Evolutionary conservation across 805 yeast genomes (phyloP).

Genomic region (Osmozyma mogii): DNA sequence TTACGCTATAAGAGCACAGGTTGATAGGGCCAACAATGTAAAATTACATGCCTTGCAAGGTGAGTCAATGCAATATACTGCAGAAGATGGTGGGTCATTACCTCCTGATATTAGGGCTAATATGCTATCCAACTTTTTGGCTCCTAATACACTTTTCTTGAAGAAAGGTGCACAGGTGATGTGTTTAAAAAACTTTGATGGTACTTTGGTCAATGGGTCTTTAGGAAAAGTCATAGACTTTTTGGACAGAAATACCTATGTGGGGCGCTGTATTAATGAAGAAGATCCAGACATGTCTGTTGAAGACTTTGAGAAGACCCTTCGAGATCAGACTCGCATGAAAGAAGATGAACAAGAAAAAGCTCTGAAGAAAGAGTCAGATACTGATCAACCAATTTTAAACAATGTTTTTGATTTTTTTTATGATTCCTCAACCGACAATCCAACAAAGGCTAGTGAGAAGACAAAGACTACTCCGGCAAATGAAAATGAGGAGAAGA

Average conservation of each 20-base stretch:
- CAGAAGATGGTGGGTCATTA: constrained; percentile 24
- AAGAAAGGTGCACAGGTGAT: constrained; percentile 91
- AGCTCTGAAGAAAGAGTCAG: not conserved
- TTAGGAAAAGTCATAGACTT: constrained; percentile 69
- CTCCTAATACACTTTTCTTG: constrained; percentile 23
- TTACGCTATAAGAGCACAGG: constrained; percentile 81
- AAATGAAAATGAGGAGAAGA: constrained; percentile 4
- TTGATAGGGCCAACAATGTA: constrained; percentile 60
- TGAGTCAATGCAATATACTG: constrained; percentile 31
- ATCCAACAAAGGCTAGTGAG: not conserved
- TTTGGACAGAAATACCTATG: constrained; percentile 10
- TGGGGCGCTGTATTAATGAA: no score
- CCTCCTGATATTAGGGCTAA: constrained; percentile 5
- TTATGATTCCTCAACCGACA: constrained; percentile 1
- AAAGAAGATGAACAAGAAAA: constrained; percentile 9
- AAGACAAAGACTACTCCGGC: not conserved
- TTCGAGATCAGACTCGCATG: constrained; percentile 15
- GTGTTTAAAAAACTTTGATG: constrained; percentile 72
- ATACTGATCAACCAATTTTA: constrained; percentile 3
- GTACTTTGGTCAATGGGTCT: constrained; percentile 85
- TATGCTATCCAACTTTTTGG: constrained; percentile 11
- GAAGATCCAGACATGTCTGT: constrained; percentile 13
- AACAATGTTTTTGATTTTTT: constrained; percentile 11
- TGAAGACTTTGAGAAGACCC: constrained; percentile 14
- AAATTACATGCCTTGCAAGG: constrained; percentile 39